Conservation (phyloP, 768 basidiomycete genomes). For the Auriscalpium orientale region DNA sequence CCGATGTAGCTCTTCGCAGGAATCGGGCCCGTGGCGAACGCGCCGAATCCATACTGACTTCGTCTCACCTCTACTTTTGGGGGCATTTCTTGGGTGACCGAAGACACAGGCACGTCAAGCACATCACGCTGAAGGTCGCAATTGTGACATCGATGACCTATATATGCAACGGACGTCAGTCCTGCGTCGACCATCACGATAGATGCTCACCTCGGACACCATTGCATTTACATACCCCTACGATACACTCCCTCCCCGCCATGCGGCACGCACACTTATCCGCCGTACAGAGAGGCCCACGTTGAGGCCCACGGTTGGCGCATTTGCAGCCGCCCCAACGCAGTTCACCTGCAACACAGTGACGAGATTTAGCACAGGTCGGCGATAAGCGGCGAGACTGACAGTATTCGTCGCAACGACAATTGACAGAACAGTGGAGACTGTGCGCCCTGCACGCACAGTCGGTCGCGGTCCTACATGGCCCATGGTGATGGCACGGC, state of each 20-base stretch:
- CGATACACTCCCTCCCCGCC: constrained; percentile 34
- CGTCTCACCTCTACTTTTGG: too few relatives aligned
- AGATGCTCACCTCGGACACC: too few relatives aligned
- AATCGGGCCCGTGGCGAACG: too few relatives aligned
- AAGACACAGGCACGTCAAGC: too few relatives aligned
- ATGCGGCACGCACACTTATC: constrained; percentile 44
- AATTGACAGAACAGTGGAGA: constrained; percentile 47
- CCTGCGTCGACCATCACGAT: too few relatives aligned
- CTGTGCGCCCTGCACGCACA: constrained; percentile 35
- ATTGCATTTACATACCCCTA: constrained; percentile 13
- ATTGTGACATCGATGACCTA: too few relatives aligned
- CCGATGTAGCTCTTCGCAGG: too few relatives aligned
- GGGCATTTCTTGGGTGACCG: too few relatives aligned
- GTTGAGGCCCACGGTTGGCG: constrained; percentile 1
- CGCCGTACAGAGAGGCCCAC: constrained; percentile 25
- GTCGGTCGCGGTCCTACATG: neutral
- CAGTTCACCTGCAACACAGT: constrained; percentile 35
- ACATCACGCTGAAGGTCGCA: too few relatives aligned
- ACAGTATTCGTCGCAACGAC: constrained; percentile 48
- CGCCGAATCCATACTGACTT: too few relatives aligned
- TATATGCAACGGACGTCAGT: too few relatives aligned
- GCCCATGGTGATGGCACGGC: constrained; percentile 42
- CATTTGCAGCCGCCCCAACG: constrained; percentile 52
- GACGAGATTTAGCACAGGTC: neutral
- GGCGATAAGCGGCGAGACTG: constrained; percentile 8